Conservation (phyloP, 192 early-diverging fungal species). For the Backusella australiensis region DNA sequence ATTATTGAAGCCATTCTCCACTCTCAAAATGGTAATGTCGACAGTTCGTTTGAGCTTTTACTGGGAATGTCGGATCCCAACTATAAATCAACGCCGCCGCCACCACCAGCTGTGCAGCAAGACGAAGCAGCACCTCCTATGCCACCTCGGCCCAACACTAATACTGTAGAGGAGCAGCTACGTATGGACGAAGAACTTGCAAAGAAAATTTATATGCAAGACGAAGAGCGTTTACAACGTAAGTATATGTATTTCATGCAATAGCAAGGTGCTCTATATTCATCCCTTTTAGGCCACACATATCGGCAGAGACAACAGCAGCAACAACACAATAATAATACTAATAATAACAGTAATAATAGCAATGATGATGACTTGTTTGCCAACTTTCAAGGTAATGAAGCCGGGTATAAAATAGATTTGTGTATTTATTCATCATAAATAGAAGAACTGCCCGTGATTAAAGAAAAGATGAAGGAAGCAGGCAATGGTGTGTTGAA, state of each 20-base stretch:
- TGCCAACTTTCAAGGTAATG: constrained; percentile 31
- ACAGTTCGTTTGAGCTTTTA: constrained; percentile 48
- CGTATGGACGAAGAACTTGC: constrained; percentile 57
- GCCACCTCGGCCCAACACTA: constrained; percentile 28
- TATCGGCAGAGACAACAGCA: constrained; percentile 24
- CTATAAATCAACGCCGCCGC: constrained; percentile 36
- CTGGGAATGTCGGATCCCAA: constrained; percentile 54
- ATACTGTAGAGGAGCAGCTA: constrained; percentile 44
- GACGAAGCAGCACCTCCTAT: constrained; percentile 24
- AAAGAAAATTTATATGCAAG: constrained; percentile 45
- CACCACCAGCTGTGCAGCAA: not conserved
- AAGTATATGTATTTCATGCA: not conserved
- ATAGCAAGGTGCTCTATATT: too few species aligned
- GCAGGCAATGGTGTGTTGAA: constrained; percentile 41
- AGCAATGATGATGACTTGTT: constrained; percentile 24
- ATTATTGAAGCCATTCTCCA: constrained; percentile 51
- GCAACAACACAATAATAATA: constrained; percentile 36
- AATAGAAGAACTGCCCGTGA: constrained; percentile 52
- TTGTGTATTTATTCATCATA: not conserved
- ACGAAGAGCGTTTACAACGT: constrained; percentile 34
- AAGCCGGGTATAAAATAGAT: not conserved
- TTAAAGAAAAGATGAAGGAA: constrained; percentile 55
- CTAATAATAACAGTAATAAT: not conserved
- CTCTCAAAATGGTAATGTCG: constrained; percentile 43
- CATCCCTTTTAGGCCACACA: not conserved